Conservation (phyloP, 768 basidiomycete species). For the Dioszegia hungarica region DNA sequence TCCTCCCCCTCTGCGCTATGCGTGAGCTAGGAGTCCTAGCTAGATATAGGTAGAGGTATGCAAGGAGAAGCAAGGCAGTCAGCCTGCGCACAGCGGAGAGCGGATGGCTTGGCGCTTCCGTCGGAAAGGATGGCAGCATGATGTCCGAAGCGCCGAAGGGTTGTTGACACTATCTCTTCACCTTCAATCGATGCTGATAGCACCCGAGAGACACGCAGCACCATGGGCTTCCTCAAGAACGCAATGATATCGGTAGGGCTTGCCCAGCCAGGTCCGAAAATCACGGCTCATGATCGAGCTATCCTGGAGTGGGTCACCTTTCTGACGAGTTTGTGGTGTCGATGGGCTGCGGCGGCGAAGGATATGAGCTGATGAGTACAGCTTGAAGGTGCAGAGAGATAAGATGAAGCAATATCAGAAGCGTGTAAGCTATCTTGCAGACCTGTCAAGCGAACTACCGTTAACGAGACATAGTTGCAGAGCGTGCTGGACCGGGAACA, state of each 20-base stretch:
- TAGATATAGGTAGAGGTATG: too few relatives aligned
- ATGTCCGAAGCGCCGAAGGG: too few relatives aligned
- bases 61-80: too few relatives aligned
- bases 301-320: conserved; percentile 75
- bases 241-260: conserved; percentile 44
- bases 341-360: background rate
- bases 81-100: too few relatives aligned
- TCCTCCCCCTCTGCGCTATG: background rate
- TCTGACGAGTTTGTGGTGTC: background rate
- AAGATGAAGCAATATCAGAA: conserved; percentile 94
- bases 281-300: conserved; percentile 88
- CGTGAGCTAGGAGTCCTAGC: background rate
- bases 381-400: conserved; percentile 92
- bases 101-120: background rate
- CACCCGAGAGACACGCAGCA: background rate
- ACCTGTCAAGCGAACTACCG: background rate
- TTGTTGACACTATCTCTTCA: conserved; percentile 2
- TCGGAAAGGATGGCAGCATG: background rate
- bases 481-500: conserved; percentile 78
- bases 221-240: conserved; percentile 33
- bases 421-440: conserved; percentile 57
- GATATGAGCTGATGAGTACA: conserved; percentile 46
- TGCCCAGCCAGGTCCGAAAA: conserved; percentile 59
- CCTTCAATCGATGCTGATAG: background rate
- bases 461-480: conserved; percentile 62